Percentiles rank a stretch among this genome's conserved stretches.
phyloP scores from a whole-genome alignment of 441 rosid species.

The Pelargonium cotyledonis region DNA sequence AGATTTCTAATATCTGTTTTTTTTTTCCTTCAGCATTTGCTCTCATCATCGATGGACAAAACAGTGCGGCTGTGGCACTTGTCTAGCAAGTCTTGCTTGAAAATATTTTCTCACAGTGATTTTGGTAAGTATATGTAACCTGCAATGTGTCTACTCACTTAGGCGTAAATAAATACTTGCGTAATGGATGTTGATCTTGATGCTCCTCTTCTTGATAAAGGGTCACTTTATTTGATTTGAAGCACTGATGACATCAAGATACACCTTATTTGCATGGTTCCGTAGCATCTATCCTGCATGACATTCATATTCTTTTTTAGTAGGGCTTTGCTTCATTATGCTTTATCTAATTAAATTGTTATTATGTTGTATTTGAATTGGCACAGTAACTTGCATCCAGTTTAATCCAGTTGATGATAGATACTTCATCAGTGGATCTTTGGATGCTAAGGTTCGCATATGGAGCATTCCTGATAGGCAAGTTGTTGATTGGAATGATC shows the following conservation, averaged over 20 bases:
- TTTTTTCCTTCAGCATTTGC: conserved; percentile 45
- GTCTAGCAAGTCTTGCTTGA: conserved; percentile 55
- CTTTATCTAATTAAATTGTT: too few relatives aligned
- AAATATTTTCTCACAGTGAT: conserved; percentile 64
- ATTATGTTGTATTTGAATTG: conserved; percentile 19
- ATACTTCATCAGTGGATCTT: conserved; percentile 94
- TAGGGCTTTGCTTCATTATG: too few relatives aligned
- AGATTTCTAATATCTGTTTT: conserved; percentile 6
- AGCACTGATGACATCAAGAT: too few relatives aligned
- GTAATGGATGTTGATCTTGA: too few relatives aligned
- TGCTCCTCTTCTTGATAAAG: too few relatives aligned
- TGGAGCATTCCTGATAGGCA: conserved; percentile 97
- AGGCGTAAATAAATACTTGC: too few relatives aligned
- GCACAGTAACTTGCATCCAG: conserved; percentile 94
- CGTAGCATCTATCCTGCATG: too few relatives aligned
- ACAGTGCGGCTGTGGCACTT: conserved; percentile 73
- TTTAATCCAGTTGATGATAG: conserved; percentile 96
- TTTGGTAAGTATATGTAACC: conserved; percentile 40
- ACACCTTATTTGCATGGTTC: too few relatives aligned
- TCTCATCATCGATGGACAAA: conserved; percentile 78
- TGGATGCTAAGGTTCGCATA: conserved; percentile 92
- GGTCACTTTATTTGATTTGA: too few relatives aligned
- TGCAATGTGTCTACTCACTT: conserved; percentile 7
- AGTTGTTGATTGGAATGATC: conserved; percentile 96
- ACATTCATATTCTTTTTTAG: too few relatives aligned